These are phyloP conservation scores for Vitis hybrid DNA, from an alignment of 177 flowering plant species.

Conservation along the genomic window DNA sequence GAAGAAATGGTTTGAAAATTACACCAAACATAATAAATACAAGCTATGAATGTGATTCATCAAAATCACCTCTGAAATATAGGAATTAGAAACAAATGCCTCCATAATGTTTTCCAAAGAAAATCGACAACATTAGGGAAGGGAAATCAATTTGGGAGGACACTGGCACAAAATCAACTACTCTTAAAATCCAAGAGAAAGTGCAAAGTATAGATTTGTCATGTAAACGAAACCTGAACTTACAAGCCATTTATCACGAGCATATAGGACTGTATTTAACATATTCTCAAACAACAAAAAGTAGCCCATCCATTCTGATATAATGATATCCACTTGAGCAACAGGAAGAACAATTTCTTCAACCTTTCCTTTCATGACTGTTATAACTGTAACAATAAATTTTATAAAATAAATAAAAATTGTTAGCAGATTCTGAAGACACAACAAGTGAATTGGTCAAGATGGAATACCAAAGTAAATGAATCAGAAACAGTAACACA, in stretches of 20 bases:
- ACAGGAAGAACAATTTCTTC: slow-evolving; percentile 93
- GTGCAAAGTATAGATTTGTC: background rate
- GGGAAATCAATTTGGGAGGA: background rate
- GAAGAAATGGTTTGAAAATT: too few relatives aligned
- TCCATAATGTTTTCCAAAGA: too few relatives aligned
- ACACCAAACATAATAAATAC: too few relatives aligned
- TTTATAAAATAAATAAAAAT: background rate
- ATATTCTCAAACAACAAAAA: slow-evolving; percentile 93
- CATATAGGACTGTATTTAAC: slow-evolving; percentile 89
- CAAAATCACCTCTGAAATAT: too few relatives aligned
- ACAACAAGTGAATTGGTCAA: background rate
- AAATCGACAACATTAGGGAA: too few relatives aligned
- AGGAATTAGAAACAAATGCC: too few relatives aligned
- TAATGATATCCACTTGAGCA: slow-evolving; percentile 83
- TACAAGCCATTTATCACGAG: slow-evolving; percentile 99
- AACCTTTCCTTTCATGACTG: slow-evolving; percentile 92
- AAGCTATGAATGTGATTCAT: too few relatives aligned
- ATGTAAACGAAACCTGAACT: slow-evolving; percentile 31
- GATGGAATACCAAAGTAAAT: background rate
- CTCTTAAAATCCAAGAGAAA: background rate
- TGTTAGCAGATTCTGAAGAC: background rate
- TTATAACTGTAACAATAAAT: slow-evolving; percentile 59
- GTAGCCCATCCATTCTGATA: slow-evolving; percentile 99
- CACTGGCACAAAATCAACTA: background rate
- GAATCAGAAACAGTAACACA: background rate